phyloP scores from a whole-genome alignment of 2,329 filamentous ascomycete genomes.

The Cladosporium cucumerinum region DNA sequence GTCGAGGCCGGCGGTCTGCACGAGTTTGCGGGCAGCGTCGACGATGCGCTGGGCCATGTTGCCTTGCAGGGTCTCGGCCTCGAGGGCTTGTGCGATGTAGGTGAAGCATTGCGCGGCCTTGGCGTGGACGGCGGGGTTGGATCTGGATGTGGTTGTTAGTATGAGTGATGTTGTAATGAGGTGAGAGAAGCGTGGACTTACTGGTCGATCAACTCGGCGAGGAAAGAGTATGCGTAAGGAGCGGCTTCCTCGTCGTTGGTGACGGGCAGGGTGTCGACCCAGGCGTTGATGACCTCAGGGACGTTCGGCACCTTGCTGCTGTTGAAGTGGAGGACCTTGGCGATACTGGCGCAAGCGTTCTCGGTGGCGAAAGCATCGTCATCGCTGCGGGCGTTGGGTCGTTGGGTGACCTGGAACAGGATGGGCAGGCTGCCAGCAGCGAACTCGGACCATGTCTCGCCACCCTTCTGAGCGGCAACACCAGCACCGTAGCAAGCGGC shows the following conservation, averaged over 20 bases:
- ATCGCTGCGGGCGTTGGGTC: slow-evolving; percentile 78
- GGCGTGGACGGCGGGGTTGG: slow-evolving; percentile 75
- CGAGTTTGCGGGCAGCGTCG: slow-evolving; percentile 70
- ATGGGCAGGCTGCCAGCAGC: slow-evolving; percentile 73
- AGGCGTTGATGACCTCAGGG: slow-evolving; percentile 74
- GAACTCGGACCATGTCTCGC: slow-evolving; percentile 82
- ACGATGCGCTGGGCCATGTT: slow-evolving; percentile 76
- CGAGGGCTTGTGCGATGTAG: slow-evolving; percentile 81
- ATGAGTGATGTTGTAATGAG: slow-evolving; percentile 25
- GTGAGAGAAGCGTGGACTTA: slow-evolving; percentile 53
- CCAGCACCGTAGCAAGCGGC: slow-evolving; percentile 95
- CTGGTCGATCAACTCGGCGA: slow-evolving; percentile 90
- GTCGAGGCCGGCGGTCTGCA: slow-evolving; percentile 70
- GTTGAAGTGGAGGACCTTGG: slow-evolving; percentile 95
- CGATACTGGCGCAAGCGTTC: slow-evolving; percentile 93
- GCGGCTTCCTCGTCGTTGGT: slow-evolving; percentile 96
- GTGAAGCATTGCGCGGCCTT: slow-evolving; percentile 81
- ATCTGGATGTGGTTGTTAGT: slow-evolving; percentile 50
- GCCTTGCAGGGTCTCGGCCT: slow-evolving; percentile 84
- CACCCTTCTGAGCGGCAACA: slow-evolving; percentile 90
- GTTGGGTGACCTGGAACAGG: slow-evolving; percentile 79
- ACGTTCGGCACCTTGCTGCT: slow-evolving; percentile 69
- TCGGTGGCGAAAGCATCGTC: slow-evolving; percentile 97
- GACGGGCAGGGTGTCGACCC: slow-evolving; percentile 88
- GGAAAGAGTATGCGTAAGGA: slow-evolving; percentile 89